Percentiles rank a stretch among this genome's conserved stretches.
These are phyloP conservation scores for Monilinia polystroma DNA, from an alignment of 2,329 filamentous ascomycete genomes.

Conservation along the genomic window DNA sequence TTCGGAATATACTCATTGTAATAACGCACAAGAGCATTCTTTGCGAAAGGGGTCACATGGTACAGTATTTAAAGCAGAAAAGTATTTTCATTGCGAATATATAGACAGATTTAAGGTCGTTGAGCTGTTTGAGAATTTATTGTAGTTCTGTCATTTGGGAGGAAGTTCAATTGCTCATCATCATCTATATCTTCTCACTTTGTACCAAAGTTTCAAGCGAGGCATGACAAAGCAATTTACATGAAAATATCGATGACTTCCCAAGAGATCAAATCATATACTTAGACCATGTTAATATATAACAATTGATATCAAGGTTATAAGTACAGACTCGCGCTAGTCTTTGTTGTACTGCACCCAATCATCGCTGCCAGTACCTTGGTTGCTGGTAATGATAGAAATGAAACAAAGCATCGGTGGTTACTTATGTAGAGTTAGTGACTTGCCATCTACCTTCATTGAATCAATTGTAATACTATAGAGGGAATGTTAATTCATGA, in stretches of 20 bases:
- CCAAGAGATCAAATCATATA: background rate
- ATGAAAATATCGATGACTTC: background rate
- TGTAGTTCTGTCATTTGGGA: background rate
- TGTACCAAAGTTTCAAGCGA: background rate
- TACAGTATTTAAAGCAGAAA: background rate
- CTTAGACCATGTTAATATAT: no score
- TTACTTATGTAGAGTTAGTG: background rate
- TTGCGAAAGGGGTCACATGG: background rate
- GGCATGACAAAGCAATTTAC: background rate
- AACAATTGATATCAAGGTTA: background rate
- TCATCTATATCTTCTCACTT: background rate
- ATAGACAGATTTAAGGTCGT: background rate
- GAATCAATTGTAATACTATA: background rate
- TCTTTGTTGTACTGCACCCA: background rate
- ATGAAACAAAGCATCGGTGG: background rate
- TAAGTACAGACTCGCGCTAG: background rate
- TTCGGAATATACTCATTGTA: constrained; percentile 2
- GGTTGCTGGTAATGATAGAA: background rate
- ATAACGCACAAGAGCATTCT: background rate
- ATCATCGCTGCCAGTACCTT: background rate
- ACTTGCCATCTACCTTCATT: background rate
- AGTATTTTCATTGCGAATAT: background rate
- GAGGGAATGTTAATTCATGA: background rate
- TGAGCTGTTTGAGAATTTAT: no score
- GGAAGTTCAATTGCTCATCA: background rate